phyloP scores from a whole-genome alignment of 306 rosid genomes.

The Arachis hypogaea region DNA sequence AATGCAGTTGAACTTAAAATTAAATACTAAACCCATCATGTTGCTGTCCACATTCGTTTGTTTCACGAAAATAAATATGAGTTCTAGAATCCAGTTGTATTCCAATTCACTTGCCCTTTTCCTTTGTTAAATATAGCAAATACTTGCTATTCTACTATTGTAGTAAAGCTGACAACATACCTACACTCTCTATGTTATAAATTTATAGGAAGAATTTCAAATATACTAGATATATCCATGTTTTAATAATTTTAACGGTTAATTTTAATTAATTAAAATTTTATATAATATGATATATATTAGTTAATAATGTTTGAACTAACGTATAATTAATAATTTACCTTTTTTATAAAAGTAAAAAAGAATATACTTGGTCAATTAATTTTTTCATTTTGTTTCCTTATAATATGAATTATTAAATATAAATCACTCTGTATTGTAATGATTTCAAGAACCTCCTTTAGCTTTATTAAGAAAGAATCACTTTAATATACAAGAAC shows the following conservation, averaged over 20 bases:
- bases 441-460: not conserved
- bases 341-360: too few species aligned
- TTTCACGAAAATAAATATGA: constrained; percentile 4
- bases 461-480: not conserved
- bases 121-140: not conserved
- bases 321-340: too few species aligned
- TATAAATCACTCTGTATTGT: not conserved
- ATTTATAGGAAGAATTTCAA: not conserved
- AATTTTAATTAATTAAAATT: too few species aligned
- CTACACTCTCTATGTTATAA: constrained; percentile 12
- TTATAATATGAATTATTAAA: too few species aligned
- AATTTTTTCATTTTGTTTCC: too few species aligned
- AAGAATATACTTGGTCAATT: too few species aligned
- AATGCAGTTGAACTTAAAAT: not conserved
- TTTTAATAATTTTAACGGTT: too few species aligned
- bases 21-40: constrained; percentile 17
- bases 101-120: constrained; percentile 20
- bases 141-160: constrained; percentile 17
- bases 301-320: too few species aligned
- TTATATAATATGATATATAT: too few species aligned
- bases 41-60: constrained; percentile 4
- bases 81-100: constrained; percentile 3
- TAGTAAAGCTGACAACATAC: constrained; percentile 15
- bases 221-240: too few species aligned
- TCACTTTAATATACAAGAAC: not conserved